Evolutionary conservation across 208 protist species (phyloP), one percentile per base, ranked within the genome.

Genomic region (Leishmania braziliensis): DNA sequence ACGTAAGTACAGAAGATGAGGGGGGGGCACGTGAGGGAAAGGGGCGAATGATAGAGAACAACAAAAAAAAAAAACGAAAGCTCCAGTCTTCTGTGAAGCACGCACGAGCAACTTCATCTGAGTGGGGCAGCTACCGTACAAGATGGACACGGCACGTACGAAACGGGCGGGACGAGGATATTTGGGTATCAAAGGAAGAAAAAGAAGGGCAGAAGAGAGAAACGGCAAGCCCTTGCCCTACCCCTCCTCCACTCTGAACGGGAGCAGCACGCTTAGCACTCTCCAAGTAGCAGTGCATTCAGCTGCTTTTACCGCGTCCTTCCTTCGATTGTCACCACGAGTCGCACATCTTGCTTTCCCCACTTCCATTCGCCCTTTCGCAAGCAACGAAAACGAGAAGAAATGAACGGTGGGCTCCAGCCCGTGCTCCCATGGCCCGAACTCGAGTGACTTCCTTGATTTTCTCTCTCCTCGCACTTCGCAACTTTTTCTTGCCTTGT

Each of bases 291-390:
- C 20, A 8, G 33, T 33, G 26, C 23, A 33, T 72, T 26, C n/a
- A 29, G n/a, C 66, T 62, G 20, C 26, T 26, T 51, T 73, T 36
- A 26, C 46, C 81, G 72, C 48, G 53, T 50, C 70, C 69, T 29
- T 39, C 71, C 20, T 53, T n/a, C 50, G 14, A 51, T 33, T 33
- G 23, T 70, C 48, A 62, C 51, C 29, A 26, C 29, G 20, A n/a
- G 77, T 82, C 43, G 50, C 43, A 56, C 58, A 29, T 79, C 60
- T 53, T 53, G 56, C 58, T 33, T 63, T 63, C 58, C 20, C 26
- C 8, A n/a, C 26, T 33, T 29, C 66, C 1, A 71, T 46, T 29
- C 58, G 58, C 58, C 26, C 26, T 63, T 63, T 29, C 26, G 12
- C 1, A 3, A 56, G 23, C 36, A 74, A 26, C 33, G 18, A 74